phyloP scores from a whole-genome alignment of 257 asterid species.

The Verbena officinalis region DNA sequence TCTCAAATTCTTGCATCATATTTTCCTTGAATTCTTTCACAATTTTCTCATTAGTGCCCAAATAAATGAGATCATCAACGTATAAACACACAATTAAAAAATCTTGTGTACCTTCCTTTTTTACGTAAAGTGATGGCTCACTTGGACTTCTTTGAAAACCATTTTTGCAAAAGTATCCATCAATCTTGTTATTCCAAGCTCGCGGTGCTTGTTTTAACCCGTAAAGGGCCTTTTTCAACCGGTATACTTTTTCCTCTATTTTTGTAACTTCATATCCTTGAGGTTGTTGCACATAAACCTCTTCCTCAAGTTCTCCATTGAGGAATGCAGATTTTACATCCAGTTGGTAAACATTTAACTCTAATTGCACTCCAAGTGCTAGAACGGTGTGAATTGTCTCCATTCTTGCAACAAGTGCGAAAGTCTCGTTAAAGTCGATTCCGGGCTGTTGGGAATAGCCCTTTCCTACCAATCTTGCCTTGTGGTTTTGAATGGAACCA shows the following conservation, averaged over 20 bases:
- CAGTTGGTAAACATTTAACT: background rate
- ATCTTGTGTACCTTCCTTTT: background rate
- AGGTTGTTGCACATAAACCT: no score
- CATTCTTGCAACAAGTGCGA: background rate
- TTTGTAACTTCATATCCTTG: background rate
- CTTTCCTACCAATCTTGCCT: background rate
- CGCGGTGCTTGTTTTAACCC: background rate
- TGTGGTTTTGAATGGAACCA: background rate
- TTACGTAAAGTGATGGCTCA: background rate
- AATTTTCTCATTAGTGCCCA: background rate
- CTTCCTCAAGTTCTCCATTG: constrained; percentile 1
- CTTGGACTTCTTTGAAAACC: background rate
- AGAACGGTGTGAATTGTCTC: background rate
- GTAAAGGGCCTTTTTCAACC: background rate
- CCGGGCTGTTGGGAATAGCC: background rate
- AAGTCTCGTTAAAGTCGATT: background rate
- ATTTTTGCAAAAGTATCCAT: background rate
- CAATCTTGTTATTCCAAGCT: background rate
- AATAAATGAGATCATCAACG: background rate
- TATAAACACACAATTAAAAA: background rate
- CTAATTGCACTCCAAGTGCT: background rate
- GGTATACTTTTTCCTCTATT: background rate
- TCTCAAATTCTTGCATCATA: constrained; percentile 6
- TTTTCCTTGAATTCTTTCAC: background rate
- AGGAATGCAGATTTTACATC: constrained; percentile 9